Evolutionary conservation across 768 basidiomycete species (phyloP), one percentile per base, ranked within the genome.

Genomic region (Neoboletus magnificus): DNA sequence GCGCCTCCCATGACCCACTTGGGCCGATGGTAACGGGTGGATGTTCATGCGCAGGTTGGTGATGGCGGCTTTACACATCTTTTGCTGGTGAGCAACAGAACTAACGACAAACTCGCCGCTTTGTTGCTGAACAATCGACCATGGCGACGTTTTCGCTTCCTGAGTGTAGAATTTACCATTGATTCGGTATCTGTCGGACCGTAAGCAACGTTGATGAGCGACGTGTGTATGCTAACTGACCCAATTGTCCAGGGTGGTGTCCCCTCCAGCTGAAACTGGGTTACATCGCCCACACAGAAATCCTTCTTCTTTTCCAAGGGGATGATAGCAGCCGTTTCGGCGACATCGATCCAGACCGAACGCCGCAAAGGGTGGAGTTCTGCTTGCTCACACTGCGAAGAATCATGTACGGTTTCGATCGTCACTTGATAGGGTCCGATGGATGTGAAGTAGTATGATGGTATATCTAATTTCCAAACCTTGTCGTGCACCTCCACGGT

Each of bases 211-310:
- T 25, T 9, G n/a, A 33, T 40, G 20, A 29, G 25, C 33, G 35
- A 50, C 33, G 25, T 16, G n/a, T 35, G 33, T 42, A 12, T 16
- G 23, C 12, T 33, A 29, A 59, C 84, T 42, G 62, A 92, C 89
- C 85, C 86, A 50, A 98, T 82, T 4, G 83, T 87, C 93, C 94
- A 98, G 4, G 96, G 93, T 16, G 94, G 89, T 32, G 84, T 89
- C 42, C 97, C 97, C 71, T 97, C 93, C 16, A 99, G 77, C 66
- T 95, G 87, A 79, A 97, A 98, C 59, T 92, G 92, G 10, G 90
- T 79, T 29, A 85, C 78, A 56, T 98, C 93, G 10, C 95, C 96
- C 2, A 91, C 88, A 72, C 97, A 99, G 57, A 89, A 86, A 65
- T 98, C 87, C 61, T 79, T 79, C 54, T 84, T 79, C 54, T 86